Conservation (phyloP, 352 stramenopile species). For the Chrysophaeum taylorii region DNA sequence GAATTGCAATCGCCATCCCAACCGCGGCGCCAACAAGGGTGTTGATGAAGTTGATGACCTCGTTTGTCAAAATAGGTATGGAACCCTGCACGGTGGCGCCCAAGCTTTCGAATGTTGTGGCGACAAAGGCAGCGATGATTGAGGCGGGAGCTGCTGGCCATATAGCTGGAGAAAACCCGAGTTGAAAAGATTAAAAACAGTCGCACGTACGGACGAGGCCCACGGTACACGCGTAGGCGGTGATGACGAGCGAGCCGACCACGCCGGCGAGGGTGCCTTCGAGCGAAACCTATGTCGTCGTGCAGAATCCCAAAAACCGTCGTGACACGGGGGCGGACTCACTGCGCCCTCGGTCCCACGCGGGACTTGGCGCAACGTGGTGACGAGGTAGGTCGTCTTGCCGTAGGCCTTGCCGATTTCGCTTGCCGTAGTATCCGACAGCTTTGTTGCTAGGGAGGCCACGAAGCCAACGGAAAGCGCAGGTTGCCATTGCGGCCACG, state of each 20-base stretch:
- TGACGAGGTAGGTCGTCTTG: conserved; percentile 67
- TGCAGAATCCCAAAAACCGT: too few relatives aligned
- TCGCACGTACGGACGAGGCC: too few relatives aligned
- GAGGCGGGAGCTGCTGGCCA: conserved; percentile 33
- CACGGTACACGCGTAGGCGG: background rate
- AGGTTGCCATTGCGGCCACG: conserved; percentile 6
- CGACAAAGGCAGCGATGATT: conserved; percentile 44
- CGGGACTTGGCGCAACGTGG: conserved; percentile 53
- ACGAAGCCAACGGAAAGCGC: conserved; percentile 38
- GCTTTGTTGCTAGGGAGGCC: conserved; percentile 58
- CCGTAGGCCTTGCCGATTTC: conserved; percentile 69
- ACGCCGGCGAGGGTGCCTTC: conserved; percentile 57
- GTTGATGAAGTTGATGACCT: conserved; percentile 59
- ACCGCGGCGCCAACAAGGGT: conserved; percentile 49
- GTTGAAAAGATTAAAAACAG: too few relatives aligned
- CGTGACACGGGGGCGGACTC: too few relatives aligned
- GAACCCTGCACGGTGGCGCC: conserved; percentile 47
- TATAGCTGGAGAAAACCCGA: too few relatives aligned
- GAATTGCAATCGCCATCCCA: conserved; percentile 31
- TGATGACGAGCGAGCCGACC: conserved; percentile 25
- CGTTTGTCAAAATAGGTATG: conserved; percentile 50
- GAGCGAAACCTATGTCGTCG: too few relatives aligned
- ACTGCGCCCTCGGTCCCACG: conserved; percentile 58
- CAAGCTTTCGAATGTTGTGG: conserved; percentile 54
- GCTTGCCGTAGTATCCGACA: conserved; percentile 63